Percentiles rank a stretch among this genome's conserved stretches.
Evolutionary conservation across 1,284 basidiomycete species (phyloP).

Genomic region (Microbotryum intermedium): DNA sequence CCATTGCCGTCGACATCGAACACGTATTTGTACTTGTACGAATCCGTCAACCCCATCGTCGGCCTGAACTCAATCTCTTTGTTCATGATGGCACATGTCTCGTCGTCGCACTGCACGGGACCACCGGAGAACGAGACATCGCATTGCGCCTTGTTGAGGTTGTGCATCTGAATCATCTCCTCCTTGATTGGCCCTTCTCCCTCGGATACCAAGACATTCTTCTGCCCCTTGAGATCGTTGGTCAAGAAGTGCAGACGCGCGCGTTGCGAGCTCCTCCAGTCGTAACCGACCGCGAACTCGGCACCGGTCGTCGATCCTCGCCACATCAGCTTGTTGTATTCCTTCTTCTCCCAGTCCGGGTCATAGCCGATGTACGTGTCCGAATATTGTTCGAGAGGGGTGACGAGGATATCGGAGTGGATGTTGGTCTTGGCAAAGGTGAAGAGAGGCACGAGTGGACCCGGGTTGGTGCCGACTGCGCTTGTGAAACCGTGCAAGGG

Average conservation of each 20-base stretch:
- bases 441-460: slow-evolving; percentile 36
- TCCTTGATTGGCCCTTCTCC: slow-evolving; percentile 13
- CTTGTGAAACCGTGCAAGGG: slow-evolving; percentile 35
- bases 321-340: slow-evolving; percentile 30
- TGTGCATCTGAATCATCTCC: slow-evolving; percentile 3
- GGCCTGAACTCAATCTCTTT: slow-evolving; percentile 32
- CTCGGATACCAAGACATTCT: slow-evolving; percentile 29
- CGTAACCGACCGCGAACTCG: slow-evolving; percentile 30
- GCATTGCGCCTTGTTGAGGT: slow-evolving; percentile 26
- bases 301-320: slow-evolving; percentile 36
- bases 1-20: slow-evolving; percentile 37
- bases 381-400: slow-evolving; percentile 37
- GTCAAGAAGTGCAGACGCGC: slow-evolving; percentile 34
- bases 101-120: slow-evolving; percentile 35
- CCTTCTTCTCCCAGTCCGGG: slow-evolving; percentile 33
- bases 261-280: slow-evolving; percentile 35
- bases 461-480: slow-evolving; percentile 28
- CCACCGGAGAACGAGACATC: slow-evolving; percentile 32
- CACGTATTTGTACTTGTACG: slow-evolving; percentile 35
- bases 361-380: slow-evolving; percentile 36
- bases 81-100: slow-evolving; percentile 33
- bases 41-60: slow-evolving; percentile 34
- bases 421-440: slow-evolving; percentile 37
- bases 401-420: slow-evolving; percentile 36
- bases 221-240: slow-evolving; percentile 24